Evolutionary conservation across 169 alveolate species (phyloP).

Genomic region (Plasmodium ovale): DNA sequence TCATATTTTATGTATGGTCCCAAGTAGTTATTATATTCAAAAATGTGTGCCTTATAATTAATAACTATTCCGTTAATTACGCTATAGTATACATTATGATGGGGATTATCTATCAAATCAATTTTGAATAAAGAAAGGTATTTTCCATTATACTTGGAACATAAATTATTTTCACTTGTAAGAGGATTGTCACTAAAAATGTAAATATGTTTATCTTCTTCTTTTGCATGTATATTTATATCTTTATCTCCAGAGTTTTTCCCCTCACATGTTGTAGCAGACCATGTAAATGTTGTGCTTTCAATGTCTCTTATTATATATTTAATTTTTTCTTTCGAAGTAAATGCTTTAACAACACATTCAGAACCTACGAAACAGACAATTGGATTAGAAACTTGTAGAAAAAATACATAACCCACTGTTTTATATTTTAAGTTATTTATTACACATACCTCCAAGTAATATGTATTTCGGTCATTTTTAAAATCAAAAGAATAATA

Average conservation of each 20-base stretch:
- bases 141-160: constrained; percentile 13
- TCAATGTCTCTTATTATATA: constrained; percentile 21
- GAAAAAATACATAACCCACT: constrained; percentile 38
- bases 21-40: constrained; percentile 42
- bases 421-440: constrained; percentile 17
- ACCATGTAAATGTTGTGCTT: constrained; percentile 29
- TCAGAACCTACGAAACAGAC: constrained; percentile 32
- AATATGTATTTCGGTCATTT: constrained; percentile 25
- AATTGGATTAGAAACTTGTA: constrained; percentile 28
- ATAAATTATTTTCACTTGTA: constrained; percentile 30
- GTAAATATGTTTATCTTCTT: constrained; percentile 25
- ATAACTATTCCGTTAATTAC: constrained; percentile 35
- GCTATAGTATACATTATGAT: constrained; percentile 27
- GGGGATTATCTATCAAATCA: constrained; percentile 9
- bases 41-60: neutral
- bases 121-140: constrained; percentile 14
- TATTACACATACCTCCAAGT: constrained; percentile 27
- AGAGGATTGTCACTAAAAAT: constrained; percentile 39
- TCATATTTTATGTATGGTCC: constrained; percentile 63
- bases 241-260: neutral
- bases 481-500: constrained; percentile 36
- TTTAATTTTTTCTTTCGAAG: constrained; percentile 2
- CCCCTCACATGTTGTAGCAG: constrained; percentile 10
- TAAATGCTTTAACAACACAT: constrained; percentile 30
- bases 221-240: constrained; percentile 2